These are phyloP conservation scores for Cyberlindnera maritima DNA, from an alignment of 805 yeast species.

Conservation along the genomic window DNA sequence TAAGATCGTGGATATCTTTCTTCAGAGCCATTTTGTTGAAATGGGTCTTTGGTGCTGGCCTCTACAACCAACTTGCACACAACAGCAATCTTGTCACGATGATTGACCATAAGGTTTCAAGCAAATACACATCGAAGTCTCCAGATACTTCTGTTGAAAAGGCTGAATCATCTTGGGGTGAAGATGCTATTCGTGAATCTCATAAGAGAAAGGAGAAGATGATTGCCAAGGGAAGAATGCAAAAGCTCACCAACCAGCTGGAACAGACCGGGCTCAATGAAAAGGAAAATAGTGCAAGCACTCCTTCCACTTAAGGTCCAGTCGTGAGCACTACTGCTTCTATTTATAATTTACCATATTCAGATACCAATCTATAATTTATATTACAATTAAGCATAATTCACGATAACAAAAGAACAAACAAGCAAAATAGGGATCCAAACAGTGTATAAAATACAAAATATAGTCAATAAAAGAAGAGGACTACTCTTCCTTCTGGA, in stretches of 20 bases:
- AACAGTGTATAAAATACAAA: background rate
- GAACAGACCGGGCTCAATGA: conserved; percentile 24
- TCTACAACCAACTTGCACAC: conserved; percentile 27
- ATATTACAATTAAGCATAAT: too few relatives aligned
- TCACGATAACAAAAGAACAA: background rate
- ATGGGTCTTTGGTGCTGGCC: conserved; percentile 26
- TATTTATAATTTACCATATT: background rate
- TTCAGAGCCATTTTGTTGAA: conserved; percentile 27
- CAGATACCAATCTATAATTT: too few relatives aligned
- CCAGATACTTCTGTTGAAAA: conserved; percentile 10
- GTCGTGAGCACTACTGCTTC: background rate
- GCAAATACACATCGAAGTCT: conserved; percentile 12
- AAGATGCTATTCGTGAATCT: conserved; percentile 13
- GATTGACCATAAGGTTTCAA: conserved; percentile 22
- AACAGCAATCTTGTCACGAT: conserved; percentile 19
- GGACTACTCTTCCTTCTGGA: background rate
- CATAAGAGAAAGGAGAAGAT: conserved; percentile 21
- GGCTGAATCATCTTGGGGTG: conserved; percentile 14
- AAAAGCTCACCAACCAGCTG: conserved; percentile 18
- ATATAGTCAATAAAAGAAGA: background rate
- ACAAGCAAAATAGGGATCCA: background rate
- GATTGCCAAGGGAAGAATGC: conserved; percentile 24
- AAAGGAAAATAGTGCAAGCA: background rate
- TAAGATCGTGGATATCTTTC: conserved; percentile 29
- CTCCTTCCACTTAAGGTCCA: background rate